Percentiles rank a stretch among this genome's conserved stretches.
Evolutionary conservation across 164 flowering plant species (phyloP).

Genomic region (Litsea cubeba): DNA sequence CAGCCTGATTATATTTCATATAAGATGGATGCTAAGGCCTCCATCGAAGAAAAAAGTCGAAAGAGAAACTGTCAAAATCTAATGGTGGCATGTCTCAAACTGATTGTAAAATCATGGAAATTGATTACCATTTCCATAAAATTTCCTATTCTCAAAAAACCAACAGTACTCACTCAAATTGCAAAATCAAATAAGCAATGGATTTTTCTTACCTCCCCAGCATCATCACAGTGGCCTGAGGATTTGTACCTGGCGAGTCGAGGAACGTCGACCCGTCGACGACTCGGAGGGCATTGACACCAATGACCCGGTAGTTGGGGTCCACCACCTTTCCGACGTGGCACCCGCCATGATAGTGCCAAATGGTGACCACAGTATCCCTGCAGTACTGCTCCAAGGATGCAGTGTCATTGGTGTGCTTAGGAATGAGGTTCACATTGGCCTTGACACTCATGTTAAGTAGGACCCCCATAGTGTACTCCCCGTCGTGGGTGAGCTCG

Average conservation of each 20-base stretch:
- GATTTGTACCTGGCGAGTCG: constrained; percentile 80
- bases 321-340: constrained; percentile 53
- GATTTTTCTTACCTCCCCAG: constrained; percentile 75
- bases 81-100: too few species aligned
- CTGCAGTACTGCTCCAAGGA: constrained; percentile 64
- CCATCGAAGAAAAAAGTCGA: too few species aligned
- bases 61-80: too few species aligned
- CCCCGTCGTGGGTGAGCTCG: constrained; percentile 32
- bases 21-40: too few species aligned
- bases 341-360: constrained; percentile 97
- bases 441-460: constrained; percentile 40
- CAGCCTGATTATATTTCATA: too few species aligned
- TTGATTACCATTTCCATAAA: too few species aligned
- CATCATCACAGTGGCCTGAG: constrained; percentile 96
- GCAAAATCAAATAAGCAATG: constrained; percentile 24
- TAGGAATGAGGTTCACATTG: constrained; percentile 50
- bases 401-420: constrained; percentile 28
- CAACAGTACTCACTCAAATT: neutral
- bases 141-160: too few species aligned
- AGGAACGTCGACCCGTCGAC: constrained; percentile 69
- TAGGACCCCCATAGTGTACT: constrained; percentile 29
- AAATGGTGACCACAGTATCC: constrained; percentile 80
- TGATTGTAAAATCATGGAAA: too few species aligned
- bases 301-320: constrained; percentile 10
- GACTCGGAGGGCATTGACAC: constrained; percentile 39